Evolutionary conservation across 2,329 filamentous ascomycete species (phyloP), one percentile per base, ranked within the genome.

Genomic region (Phyllosticta citrichinensis): DNA sequence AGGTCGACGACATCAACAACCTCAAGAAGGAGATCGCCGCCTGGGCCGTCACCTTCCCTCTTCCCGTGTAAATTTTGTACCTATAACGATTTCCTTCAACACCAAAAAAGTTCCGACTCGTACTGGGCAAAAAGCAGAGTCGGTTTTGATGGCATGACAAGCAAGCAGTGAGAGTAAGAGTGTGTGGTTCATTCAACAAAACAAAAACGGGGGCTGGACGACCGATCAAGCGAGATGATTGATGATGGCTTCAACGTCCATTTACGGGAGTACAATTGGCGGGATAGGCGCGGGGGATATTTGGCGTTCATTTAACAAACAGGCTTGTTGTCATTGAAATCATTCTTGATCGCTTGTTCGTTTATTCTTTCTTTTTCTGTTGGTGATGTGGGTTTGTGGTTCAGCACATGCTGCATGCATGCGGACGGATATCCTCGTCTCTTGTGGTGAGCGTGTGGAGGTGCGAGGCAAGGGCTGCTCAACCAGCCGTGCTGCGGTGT

Each of bases 11-110:
- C 81, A 93, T 99, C 78, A 86, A 88, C 74, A 83, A 82, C 68
- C 83, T 96, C 74, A 89, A 87, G 81, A 88, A 91, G 80, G 93
- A 97, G 83, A 91, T 99, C 74, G 81, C 90, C 55, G 79, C 79
- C 56, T 99, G 93, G 93, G 90, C 89, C 73, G 83, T 82, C 73
- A 85, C 83, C 67, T 99, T 97, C 88, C 94, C 94, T 71, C 88
- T 99, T 64, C 94, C 94, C 63, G 87, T 95, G 65, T 83, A 80
- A 66, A 57, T 57, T 2, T 25, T 9, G 14, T n/a, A 14, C 9
- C 10, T 14, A 3, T 19, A 6, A 10, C 19, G 17, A 4, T 4
- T 14, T 19, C 33, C 30, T 11, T 5, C 24, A 54, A 30, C 22
- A 47, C 9, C 17, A 14, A 55, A 51, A 17, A 50, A 11, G 50